A percentile compares a stretch with the other conserved stretches of the same genome.
These are phyloP conservation scores for Sporothrix sp. DNA, from an alignment of 2,329 filamentous ascomycete species.

Conservation along the genomic window DNA sequence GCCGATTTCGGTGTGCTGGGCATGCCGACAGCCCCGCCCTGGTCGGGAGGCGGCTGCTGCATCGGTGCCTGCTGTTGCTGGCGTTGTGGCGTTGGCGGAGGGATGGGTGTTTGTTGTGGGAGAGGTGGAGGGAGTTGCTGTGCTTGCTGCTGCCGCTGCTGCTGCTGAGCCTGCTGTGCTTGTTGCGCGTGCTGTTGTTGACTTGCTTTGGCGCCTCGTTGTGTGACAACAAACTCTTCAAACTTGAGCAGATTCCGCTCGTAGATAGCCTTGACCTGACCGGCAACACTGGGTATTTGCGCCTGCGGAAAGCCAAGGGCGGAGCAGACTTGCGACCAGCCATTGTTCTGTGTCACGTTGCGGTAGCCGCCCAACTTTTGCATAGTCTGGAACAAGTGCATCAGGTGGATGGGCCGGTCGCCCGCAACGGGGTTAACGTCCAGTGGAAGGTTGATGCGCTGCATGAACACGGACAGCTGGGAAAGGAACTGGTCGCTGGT, in stretches of 20 bases:
- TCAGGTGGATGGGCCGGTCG: conserved; percentile 63
- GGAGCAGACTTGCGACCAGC: conserved; percentile 65
- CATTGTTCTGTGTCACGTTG: conserved; percentile 56
- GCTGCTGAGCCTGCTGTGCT: conserved; percentile 31
- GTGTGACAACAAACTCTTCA: conserved; percentile 54
- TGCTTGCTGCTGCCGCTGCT: conserved; percentile 31
- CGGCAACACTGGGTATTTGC: conserved; percentile 56
- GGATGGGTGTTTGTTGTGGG: too few relatives aligned
- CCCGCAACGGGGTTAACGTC: conserved; percentile 65
- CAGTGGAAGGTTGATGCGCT: conserved; percentile 59
- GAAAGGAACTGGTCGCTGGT: conserved; percentile 65
- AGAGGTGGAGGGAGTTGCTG: not conserved
- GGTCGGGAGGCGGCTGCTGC: conserved; percentile 9
- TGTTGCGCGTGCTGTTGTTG: conserved; percentile 32
- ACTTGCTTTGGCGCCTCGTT: conserved; percentile 43
- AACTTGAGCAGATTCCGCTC: conserved; percentile 68
- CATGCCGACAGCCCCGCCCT: conserved; percentile 23
- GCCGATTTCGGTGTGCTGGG: conserved; percentile 37
- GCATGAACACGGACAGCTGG: conserved; percentile 69
- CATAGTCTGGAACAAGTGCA: conserved; percentile 68
- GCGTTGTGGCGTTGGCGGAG: conserved; percentile 8
- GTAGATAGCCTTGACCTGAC: conserved; percentile 64
- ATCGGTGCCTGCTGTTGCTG: conserved; percentile 8
- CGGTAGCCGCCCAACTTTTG: conserved; percentile 70
- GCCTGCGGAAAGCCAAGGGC: conserved; percentile 51